These are phyloP conservation scores for Fusarium nisikadoi DNA, from an alignment of 2,329 filamentous ascomycete species.

Conservation along the genomic window DNA sequence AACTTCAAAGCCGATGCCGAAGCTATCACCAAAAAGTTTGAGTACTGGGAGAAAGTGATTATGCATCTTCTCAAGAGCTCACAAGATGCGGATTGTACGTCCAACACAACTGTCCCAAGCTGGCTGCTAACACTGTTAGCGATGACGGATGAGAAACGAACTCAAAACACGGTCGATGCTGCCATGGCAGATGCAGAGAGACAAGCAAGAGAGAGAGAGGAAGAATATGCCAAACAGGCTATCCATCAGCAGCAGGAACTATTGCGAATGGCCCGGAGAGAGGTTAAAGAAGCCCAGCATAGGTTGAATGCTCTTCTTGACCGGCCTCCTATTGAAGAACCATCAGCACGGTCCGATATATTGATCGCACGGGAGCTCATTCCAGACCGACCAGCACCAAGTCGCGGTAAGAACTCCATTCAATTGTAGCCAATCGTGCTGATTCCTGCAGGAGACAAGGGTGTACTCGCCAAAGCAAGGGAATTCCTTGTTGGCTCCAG, in stretches of 20 bases:
- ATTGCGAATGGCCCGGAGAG: background rate
- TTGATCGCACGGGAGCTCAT: background rate
- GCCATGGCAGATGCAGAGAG: background rate
- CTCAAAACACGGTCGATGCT: background rate
- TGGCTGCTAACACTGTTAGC: background rate
- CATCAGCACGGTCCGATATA: background rate
- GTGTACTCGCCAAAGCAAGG: background rate
- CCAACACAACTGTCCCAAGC: rapidly evolving
- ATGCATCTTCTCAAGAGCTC: background rate
- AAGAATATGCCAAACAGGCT: background rate
- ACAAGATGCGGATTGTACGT: background rate
- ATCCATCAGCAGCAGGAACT: background rate
- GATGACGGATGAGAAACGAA: background rate
- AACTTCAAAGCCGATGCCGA: background rate
- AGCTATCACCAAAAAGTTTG: background rate
- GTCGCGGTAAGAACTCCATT: background rate
- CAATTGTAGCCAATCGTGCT: background rate
- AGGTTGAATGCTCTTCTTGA: background rate
- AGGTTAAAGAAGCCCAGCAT: background rate
- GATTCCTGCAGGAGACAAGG: background rate
- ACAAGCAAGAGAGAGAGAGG: background rate
- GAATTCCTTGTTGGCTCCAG: background rate
- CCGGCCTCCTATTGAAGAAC: background rate
- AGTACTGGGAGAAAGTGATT: background rate
- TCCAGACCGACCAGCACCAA: background rate